phyloP scores from a whole-genome alignment of 1,139 yeast genomes.

The Kluyveromyces marxianus region DNA sequence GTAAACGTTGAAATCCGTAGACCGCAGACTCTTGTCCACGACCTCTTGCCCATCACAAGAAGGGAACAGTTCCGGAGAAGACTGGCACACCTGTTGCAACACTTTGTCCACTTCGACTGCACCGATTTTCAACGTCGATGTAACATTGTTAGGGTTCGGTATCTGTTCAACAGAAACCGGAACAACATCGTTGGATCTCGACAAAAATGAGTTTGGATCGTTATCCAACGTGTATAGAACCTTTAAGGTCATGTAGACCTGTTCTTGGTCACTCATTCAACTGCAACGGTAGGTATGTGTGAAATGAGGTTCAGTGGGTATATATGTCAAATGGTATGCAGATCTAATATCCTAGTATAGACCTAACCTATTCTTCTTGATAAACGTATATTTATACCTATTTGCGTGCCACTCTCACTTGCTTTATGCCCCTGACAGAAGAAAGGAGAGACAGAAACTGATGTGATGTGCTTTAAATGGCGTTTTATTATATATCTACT shows the following conservation, averaged over 20 bases:
- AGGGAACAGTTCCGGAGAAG: slow-evolving; percentile 30
- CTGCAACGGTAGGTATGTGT: background rate
- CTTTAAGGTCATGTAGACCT: slow-evolving; percentile 25
- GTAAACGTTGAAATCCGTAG: slow-evolving; percentile 57
- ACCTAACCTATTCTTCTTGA: no score
- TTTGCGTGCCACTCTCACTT: no score
- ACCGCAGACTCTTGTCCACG: slow-evolving; percentile 4
- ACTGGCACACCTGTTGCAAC: slow-evolving; percentile 24
- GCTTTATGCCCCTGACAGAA: no score
- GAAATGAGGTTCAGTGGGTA: background rate
- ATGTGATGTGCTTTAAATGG: no score
- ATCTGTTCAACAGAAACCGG: slow-evolving; percentile 22
- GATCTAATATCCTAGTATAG: no score
- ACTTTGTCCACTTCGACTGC: slow-evolving; percentile 23
- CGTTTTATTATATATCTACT: no score
- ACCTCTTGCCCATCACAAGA: slow-evolving; percentile 8
- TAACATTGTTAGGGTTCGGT: slow-evolving; percentile 17
- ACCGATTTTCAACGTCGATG: slow-evolving; percentile 20
- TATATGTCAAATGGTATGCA: background rate
- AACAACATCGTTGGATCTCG: slow-evolving; percentile 25
- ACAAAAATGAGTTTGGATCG: slow-evolving; percentile 26
- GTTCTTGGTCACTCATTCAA: slow-evolving; percentile 7
- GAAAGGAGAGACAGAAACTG: no score
- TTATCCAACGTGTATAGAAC: slow-evolving; percentile 29
- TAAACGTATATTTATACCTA: no score